Base-by-base conservation (phyloP, 2,329 filamentous ascomycete genomes). In the Shiraia bambusicola region DNA sequence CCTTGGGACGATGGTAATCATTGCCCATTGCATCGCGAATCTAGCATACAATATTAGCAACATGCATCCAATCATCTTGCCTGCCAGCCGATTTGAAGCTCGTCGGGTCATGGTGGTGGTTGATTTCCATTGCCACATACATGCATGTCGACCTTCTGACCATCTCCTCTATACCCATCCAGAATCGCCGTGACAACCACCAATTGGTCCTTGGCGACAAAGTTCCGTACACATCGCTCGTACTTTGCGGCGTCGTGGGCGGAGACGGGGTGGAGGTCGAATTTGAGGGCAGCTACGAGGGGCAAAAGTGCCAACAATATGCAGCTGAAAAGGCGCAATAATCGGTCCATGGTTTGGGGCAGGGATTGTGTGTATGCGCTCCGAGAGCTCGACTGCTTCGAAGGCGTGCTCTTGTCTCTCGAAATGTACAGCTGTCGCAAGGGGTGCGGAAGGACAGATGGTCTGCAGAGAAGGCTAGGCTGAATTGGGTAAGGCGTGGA, bases 1-100 rank as follows among this genome's bases (percentile, higher is more conserved):
- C 91, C 73, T 87, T 92, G 38, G 93, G 89, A 48, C 83, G 82
- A 66, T 88, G 90, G 72, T 97, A 96, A 72, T 97, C 90, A 74
- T 98, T 98, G 66, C 91, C 92, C 59, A 95, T 82, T 12, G 90
- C 85, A 73, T 98, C 93, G 71, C 86, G 87, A 72, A 98, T 95
- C 92, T 97, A 67, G 33, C 45, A 12, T 13, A 36, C 14, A 13
- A 12, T 32, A 32, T 44, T 27, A 52, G 47, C 31, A 39, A 17
- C 10, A 29, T 16, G 14, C 16, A 16, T 24, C 3, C n/a, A 22
- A 32, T n/a, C 12, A 16, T 6, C 17, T 11, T 34, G 6, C 25
- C 26, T 25, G 13, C 37, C 30, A 40, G 37, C 24, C 16, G 5
- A 13, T 22, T 10, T 40, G 17, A 14, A 25, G 28, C 14, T 31